Evolutionary conservation across 1,284 basidiomycete genomes (phyloP).

Genomic region (Cutaneotrichosporon sp.): DNA sequence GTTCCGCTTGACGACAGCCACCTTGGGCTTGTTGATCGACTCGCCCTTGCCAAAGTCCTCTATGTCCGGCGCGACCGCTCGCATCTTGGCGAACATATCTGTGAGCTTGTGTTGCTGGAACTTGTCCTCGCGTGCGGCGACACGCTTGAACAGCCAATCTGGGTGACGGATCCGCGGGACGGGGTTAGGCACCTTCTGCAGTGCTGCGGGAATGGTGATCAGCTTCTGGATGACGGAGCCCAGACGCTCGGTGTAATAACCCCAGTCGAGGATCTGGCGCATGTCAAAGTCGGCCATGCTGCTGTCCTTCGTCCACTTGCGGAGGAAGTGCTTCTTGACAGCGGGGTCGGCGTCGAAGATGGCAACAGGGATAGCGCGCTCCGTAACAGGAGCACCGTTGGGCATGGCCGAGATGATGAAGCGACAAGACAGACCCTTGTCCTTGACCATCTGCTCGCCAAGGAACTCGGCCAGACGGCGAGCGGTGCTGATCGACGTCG

Average conservation of each 20-base stretch:
- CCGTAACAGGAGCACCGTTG: conserved; percentile 90
- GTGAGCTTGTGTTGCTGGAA: conserved; percentile 98
- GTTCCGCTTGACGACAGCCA: conserved; percentile 63
- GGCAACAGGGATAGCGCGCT: conserved; percentile 95
- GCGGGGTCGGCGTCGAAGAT: conserved; percentile 95
- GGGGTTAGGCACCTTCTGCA: conserved; percentile 96
- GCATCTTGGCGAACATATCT: conserved; percentile 77
- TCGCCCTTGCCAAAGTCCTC: conserved; percentile 59
- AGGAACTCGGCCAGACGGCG: conserved; percentile 93
- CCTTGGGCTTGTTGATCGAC: conserved; percentile 32
- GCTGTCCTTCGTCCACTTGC: conserved; percentile 96
- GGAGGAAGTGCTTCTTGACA: conserved; percentile 85
- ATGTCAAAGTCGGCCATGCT: conserved; percentile 85
- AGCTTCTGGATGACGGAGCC: conserved; percentile 98
- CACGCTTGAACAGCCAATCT: conserved; percentile 92
- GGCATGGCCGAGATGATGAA: conserved; percentile 98
- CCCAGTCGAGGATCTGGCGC: conserved; percentile 94
- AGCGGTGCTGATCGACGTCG: conserved; percentile 96
- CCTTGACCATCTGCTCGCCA: conserved; percentile 98
- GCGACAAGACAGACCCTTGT: conserved; percentile 97
- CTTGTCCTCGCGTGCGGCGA: conserved; percentile 87
- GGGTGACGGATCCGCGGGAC: conserved; percentile 95
- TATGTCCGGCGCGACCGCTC: conserved; percentile 35
- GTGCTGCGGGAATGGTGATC: conserved; percentile 97
- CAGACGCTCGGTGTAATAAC: conserved; percentile 96